Base-by-base conservation (phyloP, 306 rosid genomes). In the Casuarina glauca region DNA sequence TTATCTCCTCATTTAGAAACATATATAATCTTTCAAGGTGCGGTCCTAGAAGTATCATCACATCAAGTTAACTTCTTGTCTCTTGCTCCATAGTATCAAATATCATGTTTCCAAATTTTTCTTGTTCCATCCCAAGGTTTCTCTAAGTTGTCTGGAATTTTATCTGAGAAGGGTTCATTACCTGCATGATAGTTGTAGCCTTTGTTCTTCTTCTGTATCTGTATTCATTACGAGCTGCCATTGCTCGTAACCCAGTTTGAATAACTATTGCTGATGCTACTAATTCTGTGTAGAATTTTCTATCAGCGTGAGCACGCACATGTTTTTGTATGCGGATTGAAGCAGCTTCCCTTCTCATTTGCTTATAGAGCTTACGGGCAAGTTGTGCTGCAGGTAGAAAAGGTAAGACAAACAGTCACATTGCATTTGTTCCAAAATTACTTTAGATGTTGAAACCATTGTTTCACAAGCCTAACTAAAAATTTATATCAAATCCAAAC, bases 321-420 rank as follows among this genome's bases (percentile, higher is more conserved):
- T 90, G 89, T 75, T 92, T 92, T 86, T 92, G 97, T 82, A 92
- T 87, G 70, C 90, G 81, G 77, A 87, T 80, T 53, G 96, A 86
- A 80, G 97, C 97, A 70, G 96, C 89, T 89, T 89, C 96, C 82
- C 87, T 84, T 74, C 93, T 82, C 92, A 92, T 87, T 5, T 87
- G 49, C 69, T 84, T 91, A 58, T 90, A 92, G 45, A 87, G 76
- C 73, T 84, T 54, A 53, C 92, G 86, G 10, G 97, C 96, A 79
- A 88, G 91, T 84, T 83, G 88, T 16, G 91, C 97, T 92, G 86
- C 69, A 79, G 35, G 69, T 15, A 19, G 64, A 81, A 74, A 70
- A 51, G 67, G 1, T 39, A 54, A 61, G 19, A 64, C 72, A 73
- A 75, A 6, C 58, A 61, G 74, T 66, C 42, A 20, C 54, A 49